phyloP scores from a whole-genome alignment of 306 rosid species.

The Citrullus colocynthis region DNA sequence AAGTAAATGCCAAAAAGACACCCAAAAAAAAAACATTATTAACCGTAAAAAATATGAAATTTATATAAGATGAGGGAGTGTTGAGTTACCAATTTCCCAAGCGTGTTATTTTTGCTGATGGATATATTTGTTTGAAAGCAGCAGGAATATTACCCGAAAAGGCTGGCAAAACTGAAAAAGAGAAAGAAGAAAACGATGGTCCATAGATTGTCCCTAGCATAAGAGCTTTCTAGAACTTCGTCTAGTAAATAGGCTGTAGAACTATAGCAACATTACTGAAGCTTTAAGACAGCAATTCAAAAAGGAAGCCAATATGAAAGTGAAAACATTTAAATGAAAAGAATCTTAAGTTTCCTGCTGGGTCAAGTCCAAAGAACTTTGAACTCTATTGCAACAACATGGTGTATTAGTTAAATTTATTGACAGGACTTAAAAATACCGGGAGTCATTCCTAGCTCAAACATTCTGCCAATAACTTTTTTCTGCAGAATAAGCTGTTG shows the following conservation, averaged over 20 bases:
- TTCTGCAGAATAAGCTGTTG: conserved; percentile 70
- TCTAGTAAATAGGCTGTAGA: not conserved
- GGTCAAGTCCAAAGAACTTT: not conserved
- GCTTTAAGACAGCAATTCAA: not conserved
- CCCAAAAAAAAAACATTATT: not conserved
- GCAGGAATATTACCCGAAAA: conserved; percentile 95
- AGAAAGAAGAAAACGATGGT: conserved; percentile 11
- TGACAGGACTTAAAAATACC: conserved; percentile 24
- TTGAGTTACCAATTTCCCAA: conserved; percentile 70
- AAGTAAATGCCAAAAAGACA: not conserved
- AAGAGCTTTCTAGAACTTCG: not conserved
- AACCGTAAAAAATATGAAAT: not conserved
- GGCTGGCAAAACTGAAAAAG: conserved; percentile 77
- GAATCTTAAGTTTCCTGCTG: not conserved
- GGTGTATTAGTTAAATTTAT: not conserved
- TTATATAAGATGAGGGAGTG: not conserved
- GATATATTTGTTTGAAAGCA: conserved; percentile 45
- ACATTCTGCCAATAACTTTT: conserved; percentile 62
- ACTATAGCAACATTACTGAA: not conserved
- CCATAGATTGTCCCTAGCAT: not conserved
- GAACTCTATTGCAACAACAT: not conserved
- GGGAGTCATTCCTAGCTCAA: conserved; percentile 91
- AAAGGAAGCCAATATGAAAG: not conserved
- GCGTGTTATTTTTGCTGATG: conserved; percentile 83
- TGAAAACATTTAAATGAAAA: not conserved